Conservation (phyloP, 2,329 filamentous ascomycete genomes). For the Lachnum nothofagi region DNA sequence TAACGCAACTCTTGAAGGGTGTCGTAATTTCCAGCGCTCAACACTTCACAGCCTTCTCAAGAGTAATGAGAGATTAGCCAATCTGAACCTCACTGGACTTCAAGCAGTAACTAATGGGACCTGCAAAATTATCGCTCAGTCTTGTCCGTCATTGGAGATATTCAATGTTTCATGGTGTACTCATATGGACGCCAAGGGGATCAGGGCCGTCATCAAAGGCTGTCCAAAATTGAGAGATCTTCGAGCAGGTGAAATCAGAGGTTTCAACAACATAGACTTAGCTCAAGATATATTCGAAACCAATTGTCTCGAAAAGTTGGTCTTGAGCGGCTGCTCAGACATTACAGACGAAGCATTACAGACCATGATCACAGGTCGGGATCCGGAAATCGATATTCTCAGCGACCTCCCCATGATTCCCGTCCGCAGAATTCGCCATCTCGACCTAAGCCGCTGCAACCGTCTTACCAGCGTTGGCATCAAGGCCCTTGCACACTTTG, state of each 20-base stretch:
- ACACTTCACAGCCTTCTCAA: slow-evolving; percentile 72
- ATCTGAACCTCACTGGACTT: slow-evolving; percentile 81
- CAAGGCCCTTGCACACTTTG: slow-evolving; percentile 64
- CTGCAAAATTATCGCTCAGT: slow-evolving; percentile 77
- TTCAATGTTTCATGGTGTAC: slow-evolving; percentile 93
- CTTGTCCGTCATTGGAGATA: slow-evolving; percentile 74
- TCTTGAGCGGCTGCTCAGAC: slow-evolving; percentile 74
- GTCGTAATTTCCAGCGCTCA: slow-evolving; percentile 72
- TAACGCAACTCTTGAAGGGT: slow-evolving; percentile 84
- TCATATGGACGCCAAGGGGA: slow-evolving; percentile 71
- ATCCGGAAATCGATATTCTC: slow-evolving; percentile 75
- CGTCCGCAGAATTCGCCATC: slow-evolving; percentile 70
- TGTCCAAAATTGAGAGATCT: slow-evolving; percentile 74
- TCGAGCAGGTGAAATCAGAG: slow-evolving; percentile 72
- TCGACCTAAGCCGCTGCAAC: slow-evolving; percentile 77
- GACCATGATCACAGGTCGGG: slow-evolving; percentile 67
- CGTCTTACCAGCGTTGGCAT: slow-evolving; percentile 69
- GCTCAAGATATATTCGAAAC: slow-evolving; percentile 70
- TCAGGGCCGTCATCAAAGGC: slow-evolving; percentile 65
- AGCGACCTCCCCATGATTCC: slow-evolving; percentile 72
- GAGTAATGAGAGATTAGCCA: slow-evolving; percentile 71
- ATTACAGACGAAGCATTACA: slow-evolving; percentile 70
- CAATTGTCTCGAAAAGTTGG: slow-evolving; percentile 77
- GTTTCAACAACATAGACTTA: slow-evolving; percentile 70
- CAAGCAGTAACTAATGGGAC: slow-evolving; percentile 74